Base-by-base conservation (phyloP, 176 grass and related monocot species). In the Chloris gayana region DNA sequence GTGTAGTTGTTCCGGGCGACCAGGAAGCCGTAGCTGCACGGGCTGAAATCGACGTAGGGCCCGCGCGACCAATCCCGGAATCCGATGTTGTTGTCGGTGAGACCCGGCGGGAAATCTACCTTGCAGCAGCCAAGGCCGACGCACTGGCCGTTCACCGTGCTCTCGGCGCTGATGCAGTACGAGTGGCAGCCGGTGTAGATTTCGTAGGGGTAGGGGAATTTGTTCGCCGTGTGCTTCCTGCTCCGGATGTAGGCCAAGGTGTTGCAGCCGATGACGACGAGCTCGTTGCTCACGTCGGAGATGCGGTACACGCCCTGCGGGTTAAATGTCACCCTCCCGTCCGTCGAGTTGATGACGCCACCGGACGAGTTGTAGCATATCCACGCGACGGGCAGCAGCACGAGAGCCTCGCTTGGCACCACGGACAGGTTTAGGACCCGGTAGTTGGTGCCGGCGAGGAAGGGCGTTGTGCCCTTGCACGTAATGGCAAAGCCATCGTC, bases 21-120 rank as follows among this genome's bases (percentile, higher is more conserved):
- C 69, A 85, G 19, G 66, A 85, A 78, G 12, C 65, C 41, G 19
- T 79, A 85, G 67, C 67, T 79, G 67, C 83, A 85, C 1, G 65
- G 83, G 64, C 32, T 85, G 30, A 72, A 63, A 1, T 64, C 9
- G 29, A 59, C 53, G 19, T n/a, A n/a, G 33, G 33, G 19, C 18
- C 3, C 13, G 19, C 5, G 49, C 12, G 31, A 4, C 4, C 3
- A 14, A 4, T 34, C 31, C 15, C 42, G 2, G 6, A 74, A 29
- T 1, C 1, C 35, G 58, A 69, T 12, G 37, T 11, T 19, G 25
- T 64, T 64, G 58, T 70, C 30, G 18, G 69, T 70, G 25, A 65
- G 53, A 9, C 59, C 46, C 15, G 32, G 34, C 35, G 32, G 35
- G 12, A 39, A 64, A n/a, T 39, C 24, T 25, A 73, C 69, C 41